Percentiles rank a stretch among this genome's conserved stretches.
phyloP scores from a whole-genome alignment of 345 rosid species.

The Firmiana major region DNA sequence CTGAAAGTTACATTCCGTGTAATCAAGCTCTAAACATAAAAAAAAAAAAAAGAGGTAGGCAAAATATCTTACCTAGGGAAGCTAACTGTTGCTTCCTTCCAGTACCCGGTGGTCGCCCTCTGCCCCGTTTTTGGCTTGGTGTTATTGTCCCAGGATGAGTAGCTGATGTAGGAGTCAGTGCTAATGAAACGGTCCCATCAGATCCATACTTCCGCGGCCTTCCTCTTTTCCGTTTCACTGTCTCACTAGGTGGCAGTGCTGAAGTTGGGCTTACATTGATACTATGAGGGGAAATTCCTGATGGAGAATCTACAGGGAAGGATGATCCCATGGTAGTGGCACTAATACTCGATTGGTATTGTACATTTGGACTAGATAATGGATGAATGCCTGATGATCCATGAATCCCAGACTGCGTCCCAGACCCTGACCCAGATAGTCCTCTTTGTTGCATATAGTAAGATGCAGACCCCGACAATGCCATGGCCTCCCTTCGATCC shows the following conservation, averaged over 20 bases:
- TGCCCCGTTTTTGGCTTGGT: slow-evolving; percentile 73
- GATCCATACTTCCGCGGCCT: slow-evolving; percentile 87
- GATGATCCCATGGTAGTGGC: slow-evolving; percentile 47
- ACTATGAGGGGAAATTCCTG: slow-evolving; percentile 49
- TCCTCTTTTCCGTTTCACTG: slow-evolving; percentile 75
- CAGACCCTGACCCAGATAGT: slow-evolving; percentile 58
- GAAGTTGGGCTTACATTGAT: slow-evolving; percentile 50
- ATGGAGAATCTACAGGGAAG: slow-evolving; percentile 49
- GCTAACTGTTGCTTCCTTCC: slow-evolving; percentile 73
- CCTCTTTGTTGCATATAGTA: slow-evolving; percentile 87
- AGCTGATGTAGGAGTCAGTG: slow-evolving; percentile 63
- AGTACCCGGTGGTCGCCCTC: slow-evolving; percentile 89
- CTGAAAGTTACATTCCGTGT: background rate
- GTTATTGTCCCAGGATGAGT: slow-evolving; percentile 49
- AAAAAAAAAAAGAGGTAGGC: slow-evolving; percentile 11
- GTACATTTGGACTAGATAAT: slow-evolving; percentile 43
- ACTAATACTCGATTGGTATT: slow-evolving; percentile 56
- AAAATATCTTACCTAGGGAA: slow-evolving; percentile 52
- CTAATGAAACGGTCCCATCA: slow-evolving; percentile 72
- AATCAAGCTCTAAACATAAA: background rate
- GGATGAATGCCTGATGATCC: slow-evolving; percentile 59
- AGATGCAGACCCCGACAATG: slow-evolving; percentile 69
- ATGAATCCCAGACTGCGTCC: slow-evolving; percentile 51
- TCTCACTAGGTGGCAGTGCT: slow-evolving; percentile 41
- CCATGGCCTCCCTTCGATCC: slow-evolving; percentile 93